A percentile compares a stretch with the other conserved stretches of the same genome.
phyloP scores from a whole-genome alignment of 306 rosid species.

The Vigna unguiculata region DNA sequence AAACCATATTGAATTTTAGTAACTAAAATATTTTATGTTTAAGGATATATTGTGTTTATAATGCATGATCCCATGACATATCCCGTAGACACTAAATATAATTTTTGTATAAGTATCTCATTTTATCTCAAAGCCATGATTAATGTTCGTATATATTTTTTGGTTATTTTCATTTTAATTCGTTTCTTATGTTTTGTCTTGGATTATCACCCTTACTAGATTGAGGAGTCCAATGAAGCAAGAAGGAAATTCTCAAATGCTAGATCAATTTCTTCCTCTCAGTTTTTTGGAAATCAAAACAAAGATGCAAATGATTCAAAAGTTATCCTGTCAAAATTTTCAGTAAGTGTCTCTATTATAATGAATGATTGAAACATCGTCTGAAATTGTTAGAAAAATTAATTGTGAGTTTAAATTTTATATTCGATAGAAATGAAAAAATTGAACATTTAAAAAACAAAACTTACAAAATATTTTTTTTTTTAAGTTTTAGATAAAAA shows the following conservation, averaged over 20 bases:
- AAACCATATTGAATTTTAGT: background rate
- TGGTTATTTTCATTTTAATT: background rate
- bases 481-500: too few species aligned
- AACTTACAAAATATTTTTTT: too few species aligned
- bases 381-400: background rate
- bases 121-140: too few species aligned
- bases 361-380: conserved; percentile 20
- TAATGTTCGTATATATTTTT: background rate
- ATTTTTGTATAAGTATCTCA: background rate
- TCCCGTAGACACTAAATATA: background rate
- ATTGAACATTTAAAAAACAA: too few species aligned
- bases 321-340: conserved; percentile 80
- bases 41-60: too few species aligned
- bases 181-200: background rate
- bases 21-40: background rate
- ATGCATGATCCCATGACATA: too few species aligned
- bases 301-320: conserved; percentile 65
- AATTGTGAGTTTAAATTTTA: too few species aligned
- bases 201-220: conserved; percentile 31
- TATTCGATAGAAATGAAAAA: too few species aligned
- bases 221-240: conserved; percentile 87
- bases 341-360: conserved; percentile 57
- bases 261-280: conserved; percentile 92
- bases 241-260: conserved; percentile 95
- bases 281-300: conserved; percentile 85